Conservation (phyloP, 148 eudicot species). For the Bassia scoparia region DNA sequence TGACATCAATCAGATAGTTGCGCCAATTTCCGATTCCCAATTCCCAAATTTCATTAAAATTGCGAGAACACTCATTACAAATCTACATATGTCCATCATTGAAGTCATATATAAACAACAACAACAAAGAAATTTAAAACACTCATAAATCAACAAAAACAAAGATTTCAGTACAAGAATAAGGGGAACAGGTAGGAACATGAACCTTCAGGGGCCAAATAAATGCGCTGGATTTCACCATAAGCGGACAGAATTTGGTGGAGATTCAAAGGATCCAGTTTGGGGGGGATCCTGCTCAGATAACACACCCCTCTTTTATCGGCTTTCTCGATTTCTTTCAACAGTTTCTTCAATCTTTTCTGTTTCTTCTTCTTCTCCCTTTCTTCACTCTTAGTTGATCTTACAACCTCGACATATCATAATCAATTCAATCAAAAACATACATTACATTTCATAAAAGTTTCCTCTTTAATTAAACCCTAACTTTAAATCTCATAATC, state of each 20-base stretch:
- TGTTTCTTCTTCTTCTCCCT: constrained; percentile 35
- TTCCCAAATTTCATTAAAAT: background rate
- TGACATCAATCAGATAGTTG: too few relatives aligned
- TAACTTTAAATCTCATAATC: too few relatives aligned
- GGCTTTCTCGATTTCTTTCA: constrained; percentile 56
- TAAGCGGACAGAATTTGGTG: constrained; percentile 68
- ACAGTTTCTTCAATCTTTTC: constrained; percentile 47
- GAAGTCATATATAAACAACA: background rate
- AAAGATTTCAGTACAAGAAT: background rate
- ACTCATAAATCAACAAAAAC: background rate
- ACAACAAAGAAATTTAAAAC: background rate
- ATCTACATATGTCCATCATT: background rate
- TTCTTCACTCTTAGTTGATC: constrained; percentile 8
- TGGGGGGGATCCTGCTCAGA: constrained; percentile 79
- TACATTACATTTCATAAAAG: too few relatives aligned
- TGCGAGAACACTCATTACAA: background rate
- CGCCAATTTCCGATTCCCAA: too few relatives aligned
- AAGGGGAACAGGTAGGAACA: background rate
- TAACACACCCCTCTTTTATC: constrained; percentile 65
- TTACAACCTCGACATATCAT: too few relatives aligned
- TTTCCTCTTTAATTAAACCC: too few relatives aligned
- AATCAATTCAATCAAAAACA: too few relatives aligned
- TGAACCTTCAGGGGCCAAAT: constrained; percentile 67
- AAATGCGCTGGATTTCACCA: constrained; percentile 69
- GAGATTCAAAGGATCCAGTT: constrained; percentile 71